Base-by-base conservation (phyloP, 768 basidiomycete species). In the Clavulina sp. region DNA sequence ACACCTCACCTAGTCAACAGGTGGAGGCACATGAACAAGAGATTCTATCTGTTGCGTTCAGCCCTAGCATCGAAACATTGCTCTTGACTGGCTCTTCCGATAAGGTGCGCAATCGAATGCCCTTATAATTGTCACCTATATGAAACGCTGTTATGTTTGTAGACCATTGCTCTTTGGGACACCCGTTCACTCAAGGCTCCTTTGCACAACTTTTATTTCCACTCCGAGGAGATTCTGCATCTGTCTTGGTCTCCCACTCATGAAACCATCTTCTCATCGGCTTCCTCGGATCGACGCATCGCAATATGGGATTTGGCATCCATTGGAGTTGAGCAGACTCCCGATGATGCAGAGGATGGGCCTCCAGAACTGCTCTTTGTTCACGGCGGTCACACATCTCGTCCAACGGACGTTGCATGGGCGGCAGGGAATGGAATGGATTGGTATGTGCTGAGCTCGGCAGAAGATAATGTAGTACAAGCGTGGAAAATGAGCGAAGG, bases 271-370 rank as follows among this genome's bases (percentile, higher is more conserved):
- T 97, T 99, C 57, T 93, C 93, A 0, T 93, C 89, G 2, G 89
- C 89, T 1, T 89, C 87, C 2, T 82, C 87, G 55, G 95, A 99
- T 63, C 76, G 95, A 40, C 73, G 95, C 6, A 75, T 99, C 56
- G 92, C 95, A 59, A 70, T 97, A 46, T 99, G 95, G 95, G 92
- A 99, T 67, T 64, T 96, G 52, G 73, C 78, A 23, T 75, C 82
- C 54, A 93, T 96, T 56, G 95, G 95, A 0, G 75, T 82, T 36
- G 95, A 99, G 63, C 95, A 99, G 65, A 86, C 88, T 1, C 95
- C 93, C 3, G 95, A 99, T 57, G 95, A 99, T 61, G 85, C 89
- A 53, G 95, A 99, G 63, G 95, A 99, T 60, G 95, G 95, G 1
- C 91, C 95, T 16, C 95, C 95, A 1, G 95, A 99, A 64, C 67